Evolutionary conservation across 192 early-diverging fungal genomes (phyloP).

Genomic region (Mortierella alpina): DNA sequence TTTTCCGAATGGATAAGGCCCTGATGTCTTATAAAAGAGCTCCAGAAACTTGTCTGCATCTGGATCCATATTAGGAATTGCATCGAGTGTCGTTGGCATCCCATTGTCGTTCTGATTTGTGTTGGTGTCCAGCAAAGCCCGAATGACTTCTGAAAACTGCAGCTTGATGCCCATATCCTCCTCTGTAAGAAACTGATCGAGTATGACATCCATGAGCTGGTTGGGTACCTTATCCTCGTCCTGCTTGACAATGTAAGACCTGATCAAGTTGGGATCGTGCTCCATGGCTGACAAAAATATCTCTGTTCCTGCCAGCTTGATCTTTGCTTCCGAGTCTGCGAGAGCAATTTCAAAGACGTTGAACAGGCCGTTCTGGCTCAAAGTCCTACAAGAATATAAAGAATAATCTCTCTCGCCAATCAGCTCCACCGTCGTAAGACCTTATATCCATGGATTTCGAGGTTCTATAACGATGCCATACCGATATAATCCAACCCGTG

Average conservation of each 20-base stretch:
- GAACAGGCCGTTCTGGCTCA: conserved; percentile 85
- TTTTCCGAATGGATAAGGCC: conserved; percentile 31
- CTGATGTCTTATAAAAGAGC: conserved; percentile 80
- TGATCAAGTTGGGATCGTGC: conserved; percentile 81
- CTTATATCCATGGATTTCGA: background rate
- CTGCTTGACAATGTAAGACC: conserved; percentile 70
- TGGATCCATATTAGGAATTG: conserved; percentile 50
- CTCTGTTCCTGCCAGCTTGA: conserved; percentile 75
- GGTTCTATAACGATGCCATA: conserved; percentile 17
- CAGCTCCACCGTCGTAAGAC: too few species aligned
- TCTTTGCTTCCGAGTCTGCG: conserved; percentile 59
- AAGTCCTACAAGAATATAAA: conserved; percentile 59
- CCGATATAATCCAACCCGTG: conserved; percentile 74
- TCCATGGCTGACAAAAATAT: conserved; percentile 81
- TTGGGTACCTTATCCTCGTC: conserved; percentile 48
- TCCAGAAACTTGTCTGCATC: conserved; percentile 82
- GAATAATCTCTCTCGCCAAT: background rate
- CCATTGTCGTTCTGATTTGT: conserved; percentile 42
- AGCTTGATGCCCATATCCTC: conserved; percentile 72
- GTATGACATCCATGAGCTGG: conserved; percentile 75
- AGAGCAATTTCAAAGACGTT: conserved; percentile 79
- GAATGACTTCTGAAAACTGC: conserved; percentile 80
- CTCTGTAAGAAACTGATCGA: conserved; percentile 71
- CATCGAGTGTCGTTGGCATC: conserved; percentile 31
- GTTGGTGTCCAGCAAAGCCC: conserved; percentile 77